Percentiles rank a stretch among this genome's conserved stretches.
Conservation (phyloP, 2,329 filamentous ascomycete species). For the Fusarium sp. region DNA sequence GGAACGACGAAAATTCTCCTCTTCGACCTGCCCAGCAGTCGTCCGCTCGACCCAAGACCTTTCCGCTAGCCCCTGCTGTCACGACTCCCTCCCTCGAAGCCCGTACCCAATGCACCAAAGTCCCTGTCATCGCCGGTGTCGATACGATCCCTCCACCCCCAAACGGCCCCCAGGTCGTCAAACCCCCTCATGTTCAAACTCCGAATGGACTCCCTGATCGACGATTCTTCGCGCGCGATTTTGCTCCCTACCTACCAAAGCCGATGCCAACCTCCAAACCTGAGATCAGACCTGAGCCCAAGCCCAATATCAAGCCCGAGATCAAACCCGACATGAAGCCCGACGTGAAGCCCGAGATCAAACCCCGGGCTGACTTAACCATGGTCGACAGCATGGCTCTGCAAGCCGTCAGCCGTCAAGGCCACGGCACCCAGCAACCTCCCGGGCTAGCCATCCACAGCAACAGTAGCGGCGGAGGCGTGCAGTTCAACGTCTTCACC, state of each 20-base stretch:
- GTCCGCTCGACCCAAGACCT: neutral
- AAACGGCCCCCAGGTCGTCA: neutral
- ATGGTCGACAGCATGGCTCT: slow-evolving; percentile 26
- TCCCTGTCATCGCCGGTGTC: neutral
- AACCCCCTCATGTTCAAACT: neutral
- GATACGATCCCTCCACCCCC: neutral
- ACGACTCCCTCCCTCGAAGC: neutral
- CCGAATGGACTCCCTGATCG: neutral
- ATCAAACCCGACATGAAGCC: neutral
- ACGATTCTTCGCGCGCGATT: neutral
- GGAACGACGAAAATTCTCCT: neutral
- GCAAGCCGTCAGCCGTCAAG: neutral
- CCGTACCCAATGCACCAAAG: neutral
- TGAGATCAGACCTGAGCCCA: neutral
- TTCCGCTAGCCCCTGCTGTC: neutral
- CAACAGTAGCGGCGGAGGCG: slow-evolving; percentile 21
- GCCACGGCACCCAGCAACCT: neutral
- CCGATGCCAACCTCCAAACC: too few relatives aligned
- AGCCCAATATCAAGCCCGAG: too few relatives aligned
- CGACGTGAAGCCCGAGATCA: neutral
- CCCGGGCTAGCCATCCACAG: slow-evolving; percentile 15
- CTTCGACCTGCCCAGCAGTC: neutral
- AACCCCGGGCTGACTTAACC: neutral
- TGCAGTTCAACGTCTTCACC: slow-evolving; percentile 23
- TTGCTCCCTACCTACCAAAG: too few relatives aligned